Conservation (phyloP, 768 basidiomycete genomes). For the Mycena albidolilacea region DNA sequence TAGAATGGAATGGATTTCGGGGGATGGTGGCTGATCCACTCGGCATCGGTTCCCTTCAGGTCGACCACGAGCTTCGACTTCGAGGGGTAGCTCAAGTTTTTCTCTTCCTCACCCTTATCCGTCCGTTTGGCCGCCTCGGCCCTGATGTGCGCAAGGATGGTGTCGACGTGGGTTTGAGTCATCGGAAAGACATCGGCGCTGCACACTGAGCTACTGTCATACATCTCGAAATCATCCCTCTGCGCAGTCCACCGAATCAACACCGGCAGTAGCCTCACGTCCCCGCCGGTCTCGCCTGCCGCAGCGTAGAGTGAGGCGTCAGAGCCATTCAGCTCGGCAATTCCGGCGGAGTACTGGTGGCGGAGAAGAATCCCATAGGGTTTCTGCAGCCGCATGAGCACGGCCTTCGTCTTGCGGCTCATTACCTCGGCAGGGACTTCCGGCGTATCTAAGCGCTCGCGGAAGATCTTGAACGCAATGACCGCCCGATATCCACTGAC, state of each 20-base stretch:
- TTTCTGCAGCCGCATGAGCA: constrained; percentile 23
- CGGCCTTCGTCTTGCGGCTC: constrained; percentile 20
- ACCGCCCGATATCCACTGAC: constrained; percentile 44
- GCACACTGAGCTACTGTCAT: not conserved
- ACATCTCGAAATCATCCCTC: not conserved
- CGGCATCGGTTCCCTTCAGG: constrained; percentile 26
- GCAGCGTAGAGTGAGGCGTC: constrained; percentile 41
- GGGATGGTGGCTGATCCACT: constrained; percentile 17
- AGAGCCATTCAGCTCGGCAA: constrained; percentile 42
- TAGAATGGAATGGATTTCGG: not conserved
- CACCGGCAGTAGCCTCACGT: constrained; percentile 36
- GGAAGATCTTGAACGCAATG: constrained; percentile 51
- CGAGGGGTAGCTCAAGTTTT: not conserved
- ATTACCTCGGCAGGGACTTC: constrained; percentile 19
- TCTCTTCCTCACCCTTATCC: not conserved
- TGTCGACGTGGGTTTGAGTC: constrained; percentile 41
- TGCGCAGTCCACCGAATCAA: constrained; percentile 38
- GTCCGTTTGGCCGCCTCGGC: not conserved
- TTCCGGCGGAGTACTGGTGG: constrained; percentile 46
- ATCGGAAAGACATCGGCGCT: constrained; percentile 39
- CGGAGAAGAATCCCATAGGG: constrained; percentile 47
- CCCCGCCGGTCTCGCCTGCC: constrained; percentile 22
- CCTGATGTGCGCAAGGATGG: constrained; percentile 18
- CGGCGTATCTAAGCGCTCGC: constrained; percentile 20
- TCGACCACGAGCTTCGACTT: constrained; percentile 20